Percentiles rank a stretch among this genome's conserved stretches.
phyloP scores from a whole-genome alignment of 352 stramenopile genomes.

The Blastocystis sp. region DNA sequence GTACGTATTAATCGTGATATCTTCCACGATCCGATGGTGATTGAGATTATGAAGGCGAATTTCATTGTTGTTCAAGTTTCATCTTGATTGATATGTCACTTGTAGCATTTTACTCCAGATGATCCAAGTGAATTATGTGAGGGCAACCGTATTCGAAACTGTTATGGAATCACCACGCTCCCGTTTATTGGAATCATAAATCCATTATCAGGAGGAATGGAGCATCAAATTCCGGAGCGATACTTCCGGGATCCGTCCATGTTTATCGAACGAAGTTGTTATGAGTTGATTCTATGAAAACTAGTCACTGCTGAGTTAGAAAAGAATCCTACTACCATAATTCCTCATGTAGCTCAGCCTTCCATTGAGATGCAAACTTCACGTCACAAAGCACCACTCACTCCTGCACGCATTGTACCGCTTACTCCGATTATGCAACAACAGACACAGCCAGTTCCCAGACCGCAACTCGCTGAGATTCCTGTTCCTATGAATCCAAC shows the following conservation, averaged over 20 bases:
- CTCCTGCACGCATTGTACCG: background rate
- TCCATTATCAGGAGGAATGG: background rate
- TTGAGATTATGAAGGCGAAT: constrained; percentile 31
- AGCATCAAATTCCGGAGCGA: background rate
- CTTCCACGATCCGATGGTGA: constrained; percentile 7
- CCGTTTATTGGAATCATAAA: constrained; percentile 33
- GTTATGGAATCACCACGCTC: background rate
- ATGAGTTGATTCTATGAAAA: background rate
- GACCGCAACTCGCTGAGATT: background rate
- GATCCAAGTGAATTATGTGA: background rate
- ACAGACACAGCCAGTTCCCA: background rate
- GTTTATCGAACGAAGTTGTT: constrained; percentile 32
- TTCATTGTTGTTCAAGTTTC: constrained; percentile 50
- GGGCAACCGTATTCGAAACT: background rate
- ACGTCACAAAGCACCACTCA: background rate
- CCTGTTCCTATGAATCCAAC: background rate
- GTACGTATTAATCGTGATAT: constrained; percentile 29
- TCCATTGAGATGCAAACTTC: constrained; percentile 13
- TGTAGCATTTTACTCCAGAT: background rate
- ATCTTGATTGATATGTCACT: background rate
- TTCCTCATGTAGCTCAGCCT: background rate
- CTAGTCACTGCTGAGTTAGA: constrained; percentile 18
- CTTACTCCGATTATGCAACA: background rate
- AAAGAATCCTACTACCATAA: background rate
- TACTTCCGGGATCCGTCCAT: background rate